Conservation (phyloP, 495 filamentous ascomycete species). For the Arthonia radiata region DNA sequence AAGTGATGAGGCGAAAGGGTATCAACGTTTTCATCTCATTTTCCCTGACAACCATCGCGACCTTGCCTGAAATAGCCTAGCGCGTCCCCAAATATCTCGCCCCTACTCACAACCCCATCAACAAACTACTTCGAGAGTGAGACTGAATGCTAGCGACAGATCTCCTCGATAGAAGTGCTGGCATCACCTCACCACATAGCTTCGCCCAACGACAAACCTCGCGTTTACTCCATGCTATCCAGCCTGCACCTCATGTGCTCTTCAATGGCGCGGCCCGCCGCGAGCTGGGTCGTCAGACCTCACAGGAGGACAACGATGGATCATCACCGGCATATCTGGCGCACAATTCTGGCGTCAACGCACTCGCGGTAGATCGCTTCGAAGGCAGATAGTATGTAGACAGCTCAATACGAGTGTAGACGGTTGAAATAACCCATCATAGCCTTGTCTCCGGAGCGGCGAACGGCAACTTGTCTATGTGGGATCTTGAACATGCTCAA, state of each 20-base stretch:
- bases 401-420: not conserved
- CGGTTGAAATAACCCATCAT: constrained; percentile 3
- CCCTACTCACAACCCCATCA: too few species aligned
- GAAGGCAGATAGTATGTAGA: constrained; percentile 45
- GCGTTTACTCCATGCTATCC: constrained; percentile 32
- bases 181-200: not conserved
- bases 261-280: constrained; percentile 50
- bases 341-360: constrained; percentile 52
- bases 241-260: constrained; percentile 33
- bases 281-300: constrained; percentile 11
- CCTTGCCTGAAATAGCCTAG: too few species aligned
- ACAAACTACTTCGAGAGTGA: too few species aligned
- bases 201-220: not conserved
- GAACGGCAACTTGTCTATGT: constrained; percentile 53
- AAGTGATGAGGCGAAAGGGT: too few species aligned
- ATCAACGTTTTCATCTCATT: too few species aligned
- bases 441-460: constrained; percentile 66
- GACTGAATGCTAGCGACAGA: not conserved
- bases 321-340: constrained; percentile 16
- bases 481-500: constrained; percentile 42
- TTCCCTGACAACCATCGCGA: too few species aligned
- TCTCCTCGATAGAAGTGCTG: not conserved
- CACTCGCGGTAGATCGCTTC: constrained; percentile 48
- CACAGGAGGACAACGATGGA: constrained; percentile 4
- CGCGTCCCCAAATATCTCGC: too few species aligned